A percentile compares a stretch with the other conserved stretches of the same genome.
Conservation (phyloP, 1,284 basidiomycete species). For the Bjerkandera adusta region DNA sequence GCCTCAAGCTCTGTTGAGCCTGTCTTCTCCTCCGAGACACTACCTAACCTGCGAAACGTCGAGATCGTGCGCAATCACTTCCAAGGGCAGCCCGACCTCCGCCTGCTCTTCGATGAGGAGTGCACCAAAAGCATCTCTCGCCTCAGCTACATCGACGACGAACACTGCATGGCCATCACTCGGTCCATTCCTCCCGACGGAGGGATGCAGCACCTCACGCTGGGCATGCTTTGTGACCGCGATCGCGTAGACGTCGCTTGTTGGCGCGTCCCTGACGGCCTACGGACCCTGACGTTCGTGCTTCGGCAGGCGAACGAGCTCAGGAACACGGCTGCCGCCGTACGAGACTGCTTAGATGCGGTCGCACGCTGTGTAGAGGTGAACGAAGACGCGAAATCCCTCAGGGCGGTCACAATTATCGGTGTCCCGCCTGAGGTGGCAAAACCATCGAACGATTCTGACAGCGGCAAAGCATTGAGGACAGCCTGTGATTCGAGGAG, state of each 20-base stretch:
- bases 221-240: conserved; percentile 4
- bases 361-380: background rate
- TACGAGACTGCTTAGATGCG: background rate
- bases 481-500: too few relatives aligned
- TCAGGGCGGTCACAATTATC: background rate
- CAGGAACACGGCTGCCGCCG: background rate
- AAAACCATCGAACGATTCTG: too few relatives aligned
- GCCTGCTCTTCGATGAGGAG: background rate
- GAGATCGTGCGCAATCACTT: conserved; percentile 10
- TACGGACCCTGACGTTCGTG: conserved; percentile 7
- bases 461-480: too few relatives aligned
- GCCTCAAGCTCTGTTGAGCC: background rate
- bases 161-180: conserved; percentile 4
- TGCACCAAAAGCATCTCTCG: background rate
- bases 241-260: conserved; percentile 10
- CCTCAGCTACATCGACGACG: conserved; percentile 5
- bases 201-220: background rate
- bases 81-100: background rate
- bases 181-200: background rate
- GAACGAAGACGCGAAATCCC: conserved; percentile 4
- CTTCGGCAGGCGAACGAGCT: background rate
- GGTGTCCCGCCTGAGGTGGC: background rate
- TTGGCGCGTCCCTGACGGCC: conserved; percentile 8
- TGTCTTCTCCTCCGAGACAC: conserved; percentile 1
- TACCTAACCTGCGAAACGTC: conserved; percentile 10